These are phyloP conservation scores for Penicillium sclerotigenum DNA, from an alignment of 2,329 filamentous ascomycete genomes.

Conservation along the genomic window DNA sequence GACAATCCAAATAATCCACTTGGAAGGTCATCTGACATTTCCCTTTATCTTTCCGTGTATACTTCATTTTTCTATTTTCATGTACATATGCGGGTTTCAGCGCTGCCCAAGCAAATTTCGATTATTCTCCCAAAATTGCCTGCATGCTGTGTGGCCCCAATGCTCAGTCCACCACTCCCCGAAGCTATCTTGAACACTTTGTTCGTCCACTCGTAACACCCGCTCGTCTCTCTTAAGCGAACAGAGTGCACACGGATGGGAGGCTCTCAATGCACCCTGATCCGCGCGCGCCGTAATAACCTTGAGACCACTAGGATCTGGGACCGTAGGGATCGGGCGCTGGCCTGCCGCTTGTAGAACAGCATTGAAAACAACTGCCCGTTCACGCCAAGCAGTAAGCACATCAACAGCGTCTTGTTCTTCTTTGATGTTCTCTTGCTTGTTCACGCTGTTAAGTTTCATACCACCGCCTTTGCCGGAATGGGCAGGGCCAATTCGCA, in stretches of 20 bases:
- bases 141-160: constrained; percentile 76
- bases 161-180: constrained; percentile 96
- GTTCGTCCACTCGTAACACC: constrained; percentile 67
- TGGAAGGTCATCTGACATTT: background rate
- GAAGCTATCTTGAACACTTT: constrained; percentile 79
- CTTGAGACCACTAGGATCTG: constrained; percentile 47
- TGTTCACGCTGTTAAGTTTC: constrained; percentile 86
- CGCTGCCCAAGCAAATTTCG: constrained; percentile 67
- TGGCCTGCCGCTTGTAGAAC: constrained; percentile 46
- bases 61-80: background rate
- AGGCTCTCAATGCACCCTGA: constrained; percentile 68
- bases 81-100: constrained; percentile 35
- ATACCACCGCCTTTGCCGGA: constrained; percentile 73
- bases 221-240: constrained; percentile 86
- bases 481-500: constrained; percentile 75
- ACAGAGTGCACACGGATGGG: constrained; percentile 77
- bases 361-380: constrained; percentile 71
- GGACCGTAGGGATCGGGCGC: constrained; percentile 63
- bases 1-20: background rate
- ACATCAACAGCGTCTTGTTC: constrained; percentile 81
- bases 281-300: constrained; percentile 60
- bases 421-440: constrained; percentile 75
- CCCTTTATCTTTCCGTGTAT: background rate
- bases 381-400: constrained; percentile 68
- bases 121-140: constrained; percentile 80